Base-by-base conservation (phyloP, 2,329 filamentous ascomycete species). In the Stagonosporopsis chrysanthemi region DNA sequence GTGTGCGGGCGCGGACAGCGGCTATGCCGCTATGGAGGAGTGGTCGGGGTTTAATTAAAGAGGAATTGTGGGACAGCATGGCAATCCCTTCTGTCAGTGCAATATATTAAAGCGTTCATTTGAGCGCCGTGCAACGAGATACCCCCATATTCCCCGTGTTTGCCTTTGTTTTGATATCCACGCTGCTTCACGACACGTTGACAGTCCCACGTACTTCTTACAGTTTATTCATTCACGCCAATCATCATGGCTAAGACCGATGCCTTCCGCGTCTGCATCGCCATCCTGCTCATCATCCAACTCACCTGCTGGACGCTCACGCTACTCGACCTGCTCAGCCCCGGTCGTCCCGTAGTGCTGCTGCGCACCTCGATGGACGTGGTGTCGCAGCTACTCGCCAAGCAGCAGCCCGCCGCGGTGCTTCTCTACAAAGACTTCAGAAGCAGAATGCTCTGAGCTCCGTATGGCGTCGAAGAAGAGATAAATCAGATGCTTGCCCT, bases 271-370 rank as follows among this genome's bases (percentile, higher is more conserved):
- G 28, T 65, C 42, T 67, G 64, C 63, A 67, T 76, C 51, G 59
- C 62, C 35, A 56, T 74, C 39, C 69, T 76, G 11, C 67, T 75
- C 38, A 45, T 65, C 19, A 55, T 75, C 33, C 72, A 76, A 57
- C 56, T 67, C 19, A 62, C 65, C 12, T 72, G 67, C 62, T 76
- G 72, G 72, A 46, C 63, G 36, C 54, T 74, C 1, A 70, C 68
- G 1, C 60, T 76, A 0, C 66, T 72, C 46, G 70, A 75, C 41
- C 62, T 76, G 1, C 60, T 72, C 43, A 65, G 63, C 36, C 72
- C 72, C 0, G 71, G 71, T 3, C 71, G 68, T 22, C 68, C 71
- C 0, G 63, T 63, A 15, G 60, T 60, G 6, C 24, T 74, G 15
- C 48, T 68, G 15, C 67, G 69, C 35, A 63, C 62, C 3, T 64